These are phyloP conservation scores for Juncus inflexus DNA, from an alignment of 176 grass and related monocot genomes.

Conservation along the genomic window DNA sequence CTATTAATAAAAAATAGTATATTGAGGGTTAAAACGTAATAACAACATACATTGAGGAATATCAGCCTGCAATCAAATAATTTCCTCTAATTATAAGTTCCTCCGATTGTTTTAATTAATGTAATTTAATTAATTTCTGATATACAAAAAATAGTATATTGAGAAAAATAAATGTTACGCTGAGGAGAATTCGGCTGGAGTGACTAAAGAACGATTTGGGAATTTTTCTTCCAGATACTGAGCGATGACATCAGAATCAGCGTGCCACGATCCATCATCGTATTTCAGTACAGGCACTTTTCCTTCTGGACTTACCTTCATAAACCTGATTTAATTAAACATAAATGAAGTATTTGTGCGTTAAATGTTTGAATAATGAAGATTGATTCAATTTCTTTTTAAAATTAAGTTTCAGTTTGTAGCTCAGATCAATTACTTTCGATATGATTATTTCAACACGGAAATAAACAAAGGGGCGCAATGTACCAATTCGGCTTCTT, in stretches of 20 bases:
- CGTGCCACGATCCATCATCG: constrained; percentile 64
- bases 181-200: constrained; percentile 60
- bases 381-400: too few relatives aligned
- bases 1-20: too few relatives aligned
- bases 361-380: too few relatives aligned
- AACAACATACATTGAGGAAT: too few relatives aligned
- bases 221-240: constrained; percentile 71
- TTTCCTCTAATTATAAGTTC: neutral
- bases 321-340: constrained; percentile 41
- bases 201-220: constrained; percentile 56
- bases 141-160: neutral
- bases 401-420: too few relatives aligned
- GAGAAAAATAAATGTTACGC: constrained; percentile 36
- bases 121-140: neutral
- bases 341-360: too few relatives aligned
- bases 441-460: neutral
- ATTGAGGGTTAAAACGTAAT: too few relatives aligned
- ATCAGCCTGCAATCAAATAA: neutral
- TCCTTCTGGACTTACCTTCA: constrained; percentile 72
- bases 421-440: too few relatives aligned
- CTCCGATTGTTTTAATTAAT: neutral
- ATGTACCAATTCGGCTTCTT: constrained; percentile 29
- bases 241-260: constrained; percentile 79
- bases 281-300: constrained; percentile 79
- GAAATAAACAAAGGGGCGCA: too few relatives aligned